Percentiles rank a stretch among this genome's conserved stretches.
Conservation (phyloP, 169 alveolate genomes). For the Cryptosporidium bovis region DNA sequence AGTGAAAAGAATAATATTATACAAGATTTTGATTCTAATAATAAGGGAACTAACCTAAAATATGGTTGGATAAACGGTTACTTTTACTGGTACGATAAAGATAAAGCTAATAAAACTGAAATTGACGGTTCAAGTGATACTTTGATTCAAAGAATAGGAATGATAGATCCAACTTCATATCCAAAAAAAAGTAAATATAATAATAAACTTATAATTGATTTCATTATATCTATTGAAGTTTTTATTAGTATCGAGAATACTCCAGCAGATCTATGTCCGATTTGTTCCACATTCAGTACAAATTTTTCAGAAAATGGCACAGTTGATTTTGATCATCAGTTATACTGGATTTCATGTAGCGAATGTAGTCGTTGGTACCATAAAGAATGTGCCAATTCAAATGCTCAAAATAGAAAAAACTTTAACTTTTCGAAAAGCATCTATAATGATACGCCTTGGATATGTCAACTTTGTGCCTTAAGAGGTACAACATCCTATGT, state of each 20-base stretch:
- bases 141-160: constrained; percentile 10
- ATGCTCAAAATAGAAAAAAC: background rate
- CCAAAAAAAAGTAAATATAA: constrained; percentile 37
- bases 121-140: background rate
- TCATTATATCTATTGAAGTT: constrained; percentile 26
- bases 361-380: constrained; percentile 65
- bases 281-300: constrained; percentile 29
- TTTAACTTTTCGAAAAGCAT: background rate
- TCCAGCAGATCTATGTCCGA: constrained; percentile 41
- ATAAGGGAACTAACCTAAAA: too few relatives aligned
- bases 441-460: constrained; percentile 7
- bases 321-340: background rate
- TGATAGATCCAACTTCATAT: constrained; percentile 48
- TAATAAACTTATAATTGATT: constrained; percentile 27
- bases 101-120: background rate
- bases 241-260: constrained; percentile 26
- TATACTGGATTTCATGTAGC: constrained; percentile 42
- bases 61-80: constrained; percentile 25
- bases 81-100: constrained; percentile 25
- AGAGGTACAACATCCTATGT: constrained; percentile 13
- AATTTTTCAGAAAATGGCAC: background rate
- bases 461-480: constrained; percentile 34
- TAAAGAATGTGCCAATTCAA: constrained; percentile 29
- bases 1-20: background rate
- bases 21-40: background rate